Evolutionary conservation across 768 basidiomycete species (phyloP).

Genomic region (Sistotremastrum niveocremeum): DNA sequence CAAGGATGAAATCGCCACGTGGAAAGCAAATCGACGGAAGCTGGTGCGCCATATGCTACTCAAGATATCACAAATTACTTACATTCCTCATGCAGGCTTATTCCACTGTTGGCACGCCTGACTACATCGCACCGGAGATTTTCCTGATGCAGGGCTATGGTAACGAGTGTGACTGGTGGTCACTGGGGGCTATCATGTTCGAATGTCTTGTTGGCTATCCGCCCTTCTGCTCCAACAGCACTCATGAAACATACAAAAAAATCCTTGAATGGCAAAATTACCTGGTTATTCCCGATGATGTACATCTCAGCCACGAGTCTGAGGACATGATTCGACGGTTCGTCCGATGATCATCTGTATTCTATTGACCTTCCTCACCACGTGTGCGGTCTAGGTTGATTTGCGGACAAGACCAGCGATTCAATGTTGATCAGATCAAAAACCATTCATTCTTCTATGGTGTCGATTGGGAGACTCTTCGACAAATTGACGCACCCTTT

Average conservation of each 20-base stretch:
- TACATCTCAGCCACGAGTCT: conserved; percentile 81
- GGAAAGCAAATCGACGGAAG: conserved; percentile 97
- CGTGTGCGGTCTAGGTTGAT: conserved; percentile 42
- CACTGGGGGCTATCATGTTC: conserved; percentile 95
- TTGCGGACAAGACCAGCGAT: conserved; percentile 65
- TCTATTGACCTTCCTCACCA: conserved; percentile 1
- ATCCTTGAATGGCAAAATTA: conserved; percentile 89
- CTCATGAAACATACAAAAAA: conserved; percentile 96
- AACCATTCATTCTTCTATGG: conserved; percentile 89
- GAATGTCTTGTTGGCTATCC: conserved; percentile 96
- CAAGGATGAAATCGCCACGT: conserved; percentile 90
- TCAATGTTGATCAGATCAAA: conserved; percentile 80
- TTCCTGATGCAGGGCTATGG: conserved; percentile 96
- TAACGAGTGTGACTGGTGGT: conserved; percentile 99
- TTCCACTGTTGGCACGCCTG: conserved; percentile 95
- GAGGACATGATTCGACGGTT: conserved; percentile 82
- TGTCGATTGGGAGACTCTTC: conserved; percentile 84
- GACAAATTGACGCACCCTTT: conserved; percentile 87
- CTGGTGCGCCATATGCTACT: conserved; percentile 36
- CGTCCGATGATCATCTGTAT: conserved; percentile 10
- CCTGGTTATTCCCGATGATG: conserved; percentile 85
- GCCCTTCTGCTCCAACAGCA: conserved; percentile 92
- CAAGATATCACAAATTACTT: background rate
- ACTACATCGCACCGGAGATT: conserved; percentile 94
- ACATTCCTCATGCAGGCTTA: conserved; percentile 49